These are phyloP conservation scores for Acmispon strigosus DNA, from an alignment of 306 rosid species.

Conservation along the genomic window DNA sequence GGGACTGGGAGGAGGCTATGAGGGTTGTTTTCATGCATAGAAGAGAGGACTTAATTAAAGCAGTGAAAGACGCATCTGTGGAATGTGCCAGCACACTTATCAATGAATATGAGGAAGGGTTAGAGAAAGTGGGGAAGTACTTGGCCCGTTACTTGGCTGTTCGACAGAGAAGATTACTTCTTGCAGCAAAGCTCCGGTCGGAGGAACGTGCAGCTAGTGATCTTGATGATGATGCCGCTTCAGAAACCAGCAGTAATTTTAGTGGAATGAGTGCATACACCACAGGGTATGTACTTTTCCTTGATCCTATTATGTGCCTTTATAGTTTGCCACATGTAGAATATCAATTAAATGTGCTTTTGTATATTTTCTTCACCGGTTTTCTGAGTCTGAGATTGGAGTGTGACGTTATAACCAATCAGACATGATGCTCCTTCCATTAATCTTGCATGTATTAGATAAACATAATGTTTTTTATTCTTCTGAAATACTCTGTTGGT, in stretches of 20 bases:
- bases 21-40: constrained; percentile 71
- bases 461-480: background rate
- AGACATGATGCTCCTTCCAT: background rate
- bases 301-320: background rate
- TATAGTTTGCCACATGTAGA: background rate
- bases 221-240: constrained; percentile 78
- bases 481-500: background rate
- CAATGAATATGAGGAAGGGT: constrained; percentile 76
- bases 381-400: background rate
- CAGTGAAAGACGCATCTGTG: constrained; percentile 60
- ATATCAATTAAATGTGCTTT: background rate
- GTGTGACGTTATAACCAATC: background rate
- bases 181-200: constrained; percentile 69
- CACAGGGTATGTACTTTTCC: constrained; percentile 54
- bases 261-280: constrained; percentile 99
- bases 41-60: constrained; percentile 58
- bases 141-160: constrained; percentile 91
- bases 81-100: constrained; percentile 72
- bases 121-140: constrained; percentile 94
- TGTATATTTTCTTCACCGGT: background rate
- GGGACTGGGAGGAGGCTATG: constrained; percentile 66
- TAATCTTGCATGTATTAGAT: background rate
- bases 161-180: constrained; percentile 90
- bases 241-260: constrained; percentile 92
- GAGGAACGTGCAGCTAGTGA: constrained; percentile 65